Conservation (phyloP, 2,329 filamentous ascomycete genomes). For the Trematosphaeria pertusa region DNA sequence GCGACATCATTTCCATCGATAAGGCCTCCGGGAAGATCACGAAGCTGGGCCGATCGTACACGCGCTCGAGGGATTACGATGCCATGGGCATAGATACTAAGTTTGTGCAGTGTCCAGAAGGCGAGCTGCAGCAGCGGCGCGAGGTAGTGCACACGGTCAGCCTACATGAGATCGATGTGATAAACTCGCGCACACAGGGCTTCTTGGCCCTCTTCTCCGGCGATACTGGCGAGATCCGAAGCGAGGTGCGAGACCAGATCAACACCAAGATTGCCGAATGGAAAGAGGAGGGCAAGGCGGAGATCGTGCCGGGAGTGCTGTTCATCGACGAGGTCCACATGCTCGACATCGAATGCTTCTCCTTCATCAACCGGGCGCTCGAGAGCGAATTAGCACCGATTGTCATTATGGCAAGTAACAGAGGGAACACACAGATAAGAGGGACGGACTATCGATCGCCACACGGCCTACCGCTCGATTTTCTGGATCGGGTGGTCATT, state of each 20-base stretch:
- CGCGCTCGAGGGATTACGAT: slow-evolving; percentile 95
- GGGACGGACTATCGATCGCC: slow-evolving; percentile 93
- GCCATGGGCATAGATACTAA: slow-evolving; percentile 99
- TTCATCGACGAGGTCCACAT: slow-evolving; percentile 99
- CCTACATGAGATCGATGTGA: slow-evolving; percentile 98
- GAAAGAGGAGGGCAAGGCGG: slow-evolving; percentile 99
- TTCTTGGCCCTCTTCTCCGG: slow-evolving; percentile 97
- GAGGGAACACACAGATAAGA: slow-evolving; percentile 87
- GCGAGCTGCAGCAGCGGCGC: slow-evolving; percentile 95
- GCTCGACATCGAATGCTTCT: slow-evolving; percentile 99
- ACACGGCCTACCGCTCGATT: slow-evolving; percentile 92
- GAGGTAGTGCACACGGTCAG: slow-evolving; percentile 97
- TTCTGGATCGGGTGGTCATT: slow-evolving; percentile 94
- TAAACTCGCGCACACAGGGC: slow-evolving; percentile 98
- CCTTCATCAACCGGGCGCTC: slow-evolving; percentile 95
- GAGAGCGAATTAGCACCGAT: slow-evolving; percentile 95
- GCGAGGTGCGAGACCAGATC: slow-evolving; percentile 97
- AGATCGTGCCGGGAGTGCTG: slow-evolving; percentile 94
- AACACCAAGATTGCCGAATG: slow-evolving; percentile 98
- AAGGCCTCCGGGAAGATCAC: slow-evolving; percentile 98
- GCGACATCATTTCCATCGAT: slow-evolving; percentile 98
- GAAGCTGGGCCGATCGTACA: slow-evolving; percentile 93
- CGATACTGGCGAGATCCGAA: slow-evolving; percentile 96
- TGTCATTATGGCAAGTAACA: slow-evolving; percentile 99
- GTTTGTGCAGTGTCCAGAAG: slow-evolving; percentile 96